A percentile compares a stretch with the other conserved stretches of the same genome.
These are phyloP conservation scores for Bipolaris bicolor DNA, from an alignment of 2,329 filamentous ascomycete genomes.

Conservation along the genomic window DNA sequence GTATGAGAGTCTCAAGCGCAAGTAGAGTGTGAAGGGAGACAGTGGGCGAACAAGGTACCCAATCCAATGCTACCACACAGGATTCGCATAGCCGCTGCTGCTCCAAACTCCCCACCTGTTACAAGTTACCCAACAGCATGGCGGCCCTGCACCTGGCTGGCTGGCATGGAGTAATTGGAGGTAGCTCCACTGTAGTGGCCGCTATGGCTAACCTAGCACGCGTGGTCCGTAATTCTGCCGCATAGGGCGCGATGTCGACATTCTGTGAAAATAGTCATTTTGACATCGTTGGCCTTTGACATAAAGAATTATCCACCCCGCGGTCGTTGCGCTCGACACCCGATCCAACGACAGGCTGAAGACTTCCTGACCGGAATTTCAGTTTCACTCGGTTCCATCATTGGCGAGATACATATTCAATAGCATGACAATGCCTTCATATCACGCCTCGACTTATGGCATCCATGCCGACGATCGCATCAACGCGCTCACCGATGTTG, in stretches of 20 bases:
- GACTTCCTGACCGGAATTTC: no score
- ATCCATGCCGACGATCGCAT: slow-evolving; percentile 83
- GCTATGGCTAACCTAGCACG: slow-evolving; percentile 12
- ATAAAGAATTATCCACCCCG: background rate
- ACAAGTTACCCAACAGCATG: background rate
- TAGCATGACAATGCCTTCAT: slow-evolving; percentile 9
- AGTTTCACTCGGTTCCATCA: background rate
- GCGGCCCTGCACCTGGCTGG: slow-evolving; percentile 3
- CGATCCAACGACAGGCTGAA: no score
- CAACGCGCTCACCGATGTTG: slow-evolving; percentile 77
- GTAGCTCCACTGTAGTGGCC: slow-evolving; percentile 15
- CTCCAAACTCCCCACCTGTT: slow-evolving; percentile 2
- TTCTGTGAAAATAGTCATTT: background rate
- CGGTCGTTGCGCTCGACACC: background rate
- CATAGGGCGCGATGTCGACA: slow-evolving; percentile 26
- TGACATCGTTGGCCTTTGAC: background rate
- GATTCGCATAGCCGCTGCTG: slow-evolving; percentile 1
- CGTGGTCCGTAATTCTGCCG: slow-evolving; percentile 2
- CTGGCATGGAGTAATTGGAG: background rate
- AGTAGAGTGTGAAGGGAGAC: background rate
- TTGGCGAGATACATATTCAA: background rate
- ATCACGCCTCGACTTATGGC: slow-evolving; percentile 70
- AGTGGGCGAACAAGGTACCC: background rate
- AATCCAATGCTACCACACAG: background rate
- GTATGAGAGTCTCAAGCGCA: background rate